Evolutionary conservation across 73 alveolate genomes (phyloP), one percentile per base, ranked within the genome.

Genomic region (Paraurostyla sp.): DNA sequence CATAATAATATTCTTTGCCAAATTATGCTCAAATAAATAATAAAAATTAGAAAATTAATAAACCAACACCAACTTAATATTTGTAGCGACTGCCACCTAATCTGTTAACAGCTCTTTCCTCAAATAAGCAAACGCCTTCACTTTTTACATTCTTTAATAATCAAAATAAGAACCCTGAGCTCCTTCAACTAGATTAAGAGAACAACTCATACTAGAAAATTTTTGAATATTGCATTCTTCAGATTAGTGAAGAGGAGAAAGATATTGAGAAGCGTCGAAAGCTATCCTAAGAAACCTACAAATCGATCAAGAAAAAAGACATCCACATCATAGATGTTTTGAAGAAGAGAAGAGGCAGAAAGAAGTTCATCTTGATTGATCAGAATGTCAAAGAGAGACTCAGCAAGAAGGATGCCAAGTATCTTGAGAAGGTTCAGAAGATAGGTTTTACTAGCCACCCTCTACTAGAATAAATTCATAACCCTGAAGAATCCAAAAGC

Each of bases 331-430:
- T 73, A 6, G 71, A 73, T 48, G 29, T 23, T 16, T 50, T 73
- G 3, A 45, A 50, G n/a, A 73, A 73, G 71, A 40, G 71, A 73
- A 73, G 87, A 50, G 87, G 87, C 4, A 42, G 87, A 45, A 73
- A 73, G 56, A 73, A 45, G 71, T 73, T 73, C 33, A 73, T 73
- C 20, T 18, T 73, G 33, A 50, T 48, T 30, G 87, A 73, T 73
- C 7, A 73, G 7, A 3, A 23, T 29, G 87, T 33, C 15, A 48
- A 73, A 43, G 41, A 35, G 57, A 73, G 68, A 50, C 20, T 73
- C 3, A 11, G 35, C 1, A 30, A n/a, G 7, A 23, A 30, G 52
- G 87, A 73, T 73, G 87, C 87, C 30, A 45, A 45, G 50, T 45
- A 50, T 65, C 58, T 65, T 1, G 56, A 65, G 23, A 40, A 65